Conservation (phyloP, 2,329 filamentous ascomycete species). For the Fusarium beomiforme region DNA sequence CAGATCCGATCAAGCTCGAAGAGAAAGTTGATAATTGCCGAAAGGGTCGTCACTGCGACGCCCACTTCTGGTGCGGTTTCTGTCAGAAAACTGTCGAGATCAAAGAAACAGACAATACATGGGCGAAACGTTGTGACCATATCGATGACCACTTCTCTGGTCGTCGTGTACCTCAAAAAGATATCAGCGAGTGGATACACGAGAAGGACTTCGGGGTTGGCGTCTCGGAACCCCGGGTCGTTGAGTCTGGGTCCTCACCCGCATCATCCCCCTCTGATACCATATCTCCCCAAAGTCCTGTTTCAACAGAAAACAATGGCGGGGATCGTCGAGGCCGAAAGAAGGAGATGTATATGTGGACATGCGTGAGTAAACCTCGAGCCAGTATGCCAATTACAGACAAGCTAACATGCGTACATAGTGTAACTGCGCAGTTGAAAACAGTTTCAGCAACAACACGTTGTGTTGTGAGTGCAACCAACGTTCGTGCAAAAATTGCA, state of each 20-base stretch:
- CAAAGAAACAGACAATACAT: slow-evolving; percentile 56
- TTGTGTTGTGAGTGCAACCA: slow-evolving; percentile 24
- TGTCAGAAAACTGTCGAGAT: slow-evolving; percentile 69
- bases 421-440: slow-evolving; percentile 33
- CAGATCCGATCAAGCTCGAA: slow-evolving; percentile 48
- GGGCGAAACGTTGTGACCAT: slow-evolving; percentile 71
- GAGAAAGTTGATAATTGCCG: slow-evolving; percentile 62
- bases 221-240: background rate
- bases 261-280: slow-evolving; percentile 3
- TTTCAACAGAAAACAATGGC: slow-evolving; percentile 11
- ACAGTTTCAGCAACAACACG: slow-evolving; percentile 4
- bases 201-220: slow-evolving; percentile 37
- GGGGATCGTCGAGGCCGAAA: slow-evolving; percentile 14
- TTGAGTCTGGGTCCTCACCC: background rate
- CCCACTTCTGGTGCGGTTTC: slow-evolving; percentile 89
- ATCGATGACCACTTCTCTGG: slow-evolving; percentile 78
- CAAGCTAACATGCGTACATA: slow-evolving; percentile 20
- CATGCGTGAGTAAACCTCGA: slow-evolving; percentile 43
- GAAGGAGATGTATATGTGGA: slow-evolving; percentile 42
- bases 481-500: slow-evolving; percentile 10
- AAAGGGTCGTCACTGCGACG: slow-evolving; percentile 71
- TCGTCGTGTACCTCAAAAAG: slow-evolving; percentile 51
- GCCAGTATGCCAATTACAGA: background rate
- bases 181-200: slow-evolving; percentile 66
- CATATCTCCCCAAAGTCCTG: background rate